Percentiles rank a stretch among this genome's conserved stretches.
Conservation (phyloP, 2,329 filamentous ascomycete species). For the Beauveria sp. region DNA sequence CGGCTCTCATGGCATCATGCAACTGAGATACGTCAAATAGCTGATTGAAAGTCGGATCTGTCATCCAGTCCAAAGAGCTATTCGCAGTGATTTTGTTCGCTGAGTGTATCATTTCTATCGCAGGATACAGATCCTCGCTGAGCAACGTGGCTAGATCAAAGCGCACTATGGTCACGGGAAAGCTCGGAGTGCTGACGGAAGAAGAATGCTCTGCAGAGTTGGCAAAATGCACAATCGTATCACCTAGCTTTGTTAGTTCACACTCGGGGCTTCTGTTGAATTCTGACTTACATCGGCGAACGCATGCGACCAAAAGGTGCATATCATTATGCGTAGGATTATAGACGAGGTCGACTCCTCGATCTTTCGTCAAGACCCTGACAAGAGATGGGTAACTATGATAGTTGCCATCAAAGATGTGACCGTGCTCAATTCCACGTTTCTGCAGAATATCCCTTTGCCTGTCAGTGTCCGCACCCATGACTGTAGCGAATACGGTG, state of each 20-base stretch:
- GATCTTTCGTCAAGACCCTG: constrained; percentile 22
- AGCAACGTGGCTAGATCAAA: constrained; percentile 27
- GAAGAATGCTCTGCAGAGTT: constrained; percentile 15
- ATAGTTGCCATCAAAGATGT: constrained; percentile 31
- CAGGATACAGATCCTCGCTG: constrained; percentile 23
- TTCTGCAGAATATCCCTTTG: constrained; percentile 31
- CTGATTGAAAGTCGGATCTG: not conserved
- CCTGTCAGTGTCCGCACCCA: constrained; percentile 18
- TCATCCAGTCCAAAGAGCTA: not conserved
- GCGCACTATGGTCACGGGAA: constrained; percentile 22
- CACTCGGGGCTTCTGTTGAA: constrained; percentile 12
- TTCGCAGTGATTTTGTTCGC: constrained; percentile 12
- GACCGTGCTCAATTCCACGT: constrained; percentile 25
- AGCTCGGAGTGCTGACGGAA: constrained; percentile 12
- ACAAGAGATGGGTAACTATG: constrained; percentile 27
- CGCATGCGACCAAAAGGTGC: constrained; percentile 25
- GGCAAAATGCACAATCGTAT: constrained; percentile 25
- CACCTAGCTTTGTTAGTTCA: constrained; percentile 17
- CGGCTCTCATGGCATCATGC: constrained; percentile 19
- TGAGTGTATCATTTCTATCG: constrained; percentile 21
- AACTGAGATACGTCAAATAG: constrained; percentile 18
- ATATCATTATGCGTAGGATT: constrained; percentile 33
- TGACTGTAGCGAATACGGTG: constrained; percentile 35
- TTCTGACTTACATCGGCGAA: constrained; percentile 26
- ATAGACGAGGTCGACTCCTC: constrained; percentile 36